phyloP scores from a whole-genome alignment of 78 protist genomes.

The Planoprotostelium fungivorum region DNA sequence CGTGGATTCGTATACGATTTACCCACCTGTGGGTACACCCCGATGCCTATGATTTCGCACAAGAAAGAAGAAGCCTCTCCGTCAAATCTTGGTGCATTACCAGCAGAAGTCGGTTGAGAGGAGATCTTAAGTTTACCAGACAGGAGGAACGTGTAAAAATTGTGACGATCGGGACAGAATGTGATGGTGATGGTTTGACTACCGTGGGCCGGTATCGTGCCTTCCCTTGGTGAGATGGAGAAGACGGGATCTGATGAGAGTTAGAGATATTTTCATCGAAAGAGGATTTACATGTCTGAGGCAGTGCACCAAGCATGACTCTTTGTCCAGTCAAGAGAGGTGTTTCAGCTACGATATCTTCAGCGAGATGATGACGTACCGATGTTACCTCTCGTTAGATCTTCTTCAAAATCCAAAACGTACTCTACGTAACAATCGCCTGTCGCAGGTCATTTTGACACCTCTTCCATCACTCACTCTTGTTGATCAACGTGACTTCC shows the following conservation, averaged over 20 bases:
- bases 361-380: too few relatives aligned
- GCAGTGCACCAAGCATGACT: too few relatives aligned
- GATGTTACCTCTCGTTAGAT: background rate
- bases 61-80: background rate
- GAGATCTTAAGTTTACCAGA: background rate
- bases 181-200: background rate
- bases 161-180: background rate
- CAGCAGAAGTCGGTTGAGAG: background rate
- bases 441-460: background rate
- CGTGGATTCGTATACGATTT: too few relatives aligned
- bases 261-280: too few relatives aligned
- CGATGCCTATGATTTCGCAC: background rate
- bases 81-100: background rate
- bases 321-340: too few relatives aligned
- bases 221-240: background rate
- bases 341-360: too few relatives aligned
- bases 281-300: too few relatives aligned
- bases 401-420: background rate
- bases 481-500: background rate
- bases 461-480: background rate
- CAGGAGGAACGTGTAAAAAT: background rate
- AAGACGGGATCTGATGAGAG: too few relatives aligned
- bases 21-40: background rate
- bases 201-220: background rate
- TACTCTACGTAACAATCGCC: background rate